Base-by-base conservation (phyloP, 139 green algal genomes). In the Haematococcus lacustris region DNA sequence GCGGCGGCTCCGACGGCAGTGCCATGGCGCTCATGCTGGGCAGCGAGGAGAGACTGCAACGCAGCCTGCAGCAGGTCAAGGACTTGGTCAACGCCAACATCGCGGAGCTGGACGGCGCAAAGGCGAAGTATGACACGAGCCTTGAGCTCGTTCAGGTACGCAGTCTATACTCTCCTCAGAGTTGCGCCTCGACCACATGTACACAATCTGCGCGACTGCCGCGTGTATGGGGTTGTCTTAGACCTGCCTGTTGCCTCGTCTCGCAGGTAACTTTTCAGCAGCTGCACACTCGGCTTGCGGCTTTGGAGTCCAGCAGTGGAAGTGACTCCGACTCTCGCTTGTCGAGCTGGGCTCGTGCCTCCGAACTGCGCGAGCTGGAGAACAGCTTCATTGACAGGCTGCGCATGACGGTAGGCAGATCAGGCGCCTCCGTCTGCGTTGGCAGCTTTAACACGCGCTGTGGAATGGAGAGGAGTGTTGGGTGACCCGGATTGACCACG, bases 341-440 rank as follows among this genome's bases (percentile, higher is more conserved):
- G 30, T 47, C 23, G 35, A 43, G 53, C 4, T 75, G 68, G n/a
- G 70, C 70, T 3, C 25, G 25, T 2, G 32, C 68, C 53, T 34
- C 60, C 26, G 70, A 75, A 53, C 51, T 75, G 51, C 35, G 35
- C 2, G 70, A 75, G 53, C 53, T 75, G 70, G 70, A 75, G 70
- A 75, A 75, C 38, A 53, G 68, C 70, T 26, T 75, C 6, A 75
- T 75, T 33, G 51, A 69, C 63, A 35, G 63, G 21, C 13, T 69
- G 63, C 34, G 63, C 30, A 50, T n/a, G n/a, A n/a, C n/a, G n/a
- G n/a, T n/a, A n/a, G n/a, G n/a, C n/a, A n/a, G n/a, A n/a, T n/a
- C n/a, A n/a, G n/a, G n/a, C n/a, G n/a, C n/a, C n/a, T n/a, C n/a
- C n/a, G n/a, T n/a, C n/a, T n/a, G n/a, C n/a, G n/a, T n/a, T n/a